Evolutionary conservation across 1,284 basidiomycete genomes (phyloP), one percentile per base, ranked within the genome.

Genomic region (Sanghuangporus baumii): DNA sequence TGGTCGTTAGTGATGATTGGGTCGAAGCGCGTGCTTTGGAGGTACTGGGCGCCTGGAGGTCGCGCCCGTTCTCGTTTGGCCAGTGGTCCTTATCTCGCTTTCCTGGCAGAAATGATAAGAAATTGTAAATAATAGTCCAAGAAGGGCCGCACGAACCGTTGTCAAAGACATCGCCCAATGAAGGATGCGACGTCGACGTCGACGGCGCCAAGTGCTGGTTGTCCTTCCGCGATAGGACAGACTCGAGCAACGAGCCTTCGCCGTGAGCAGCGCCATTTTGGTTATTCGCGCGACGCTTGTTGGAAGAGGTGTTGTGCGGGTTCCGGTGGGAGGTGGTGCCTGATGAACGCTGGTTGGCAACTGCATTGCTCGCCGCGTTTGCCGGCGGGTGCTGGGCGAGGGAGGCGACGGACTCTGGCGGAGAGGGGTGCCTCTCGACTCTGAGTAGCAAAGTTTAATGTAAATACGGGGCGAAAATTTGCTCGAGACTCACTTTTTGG

Each of bases 331-430:
- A 69, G 61, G 74, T 63, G 67, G 72, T 73, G 61, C 72, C 66
- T 59, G 64, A 26, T 31, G 61, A 66, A 52, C 67, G 70, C 70
- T 66, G 72, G 69, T 46, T 66, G 37, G 67, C 74, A 65, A 36
- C 74, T 26, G 20, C 18, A 23, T 11, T 51, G 65, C 37, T 74
- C 72, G 59, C 69, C 66, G 55, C 67, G 64, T 62, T 68, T 56
- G 65, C 73, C 73, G 57, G 72, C 70, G 69, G 66, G 67, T 88
- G 86, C 18, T 86, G 88, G 16, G 82, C 82, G 68, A 85, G 80
- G 2, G 89, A 90, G 48, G 87, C 75, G 43, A 89, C 69, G 9
- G 89, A 91, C 68, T 90, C 89, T 11, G 88, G 79, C 9, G 89
- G 89, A 1, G 89, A 91, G 23, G 77, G 74, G 18, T 79, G 81